Evolutionary conservation across 257 asterid species (phyloP).

Genomic region (Scutellaria barbata): DNA sequence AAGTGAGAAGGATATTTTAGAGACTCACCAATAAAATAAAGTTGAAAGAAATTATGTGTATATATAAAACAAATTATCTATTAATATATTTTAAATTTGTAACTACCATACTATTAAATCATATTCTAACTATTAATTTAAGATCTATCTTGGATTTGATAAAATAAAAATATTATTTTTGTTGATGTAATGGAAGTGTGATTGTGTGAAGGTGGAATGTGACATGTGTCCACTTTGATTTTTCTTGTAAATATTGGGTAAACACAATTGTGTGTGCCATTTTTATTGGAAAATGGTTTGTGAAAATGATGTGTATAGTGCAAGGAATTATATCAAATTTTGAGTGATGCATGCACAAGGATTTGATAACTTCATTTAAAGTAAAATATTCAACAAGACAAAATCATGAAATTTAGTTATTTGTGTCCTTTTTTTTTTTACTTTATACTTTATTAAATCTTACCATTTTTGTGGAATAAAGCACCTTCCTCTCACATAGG

Average conservation of each 20-base stretch:
- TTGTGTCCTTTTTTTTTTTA: neutral
- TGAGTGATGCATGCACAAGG: constrained; percentile 37
- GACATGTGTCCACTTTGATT: constrained; percentile 42
- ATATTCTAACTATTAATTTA: neutral
- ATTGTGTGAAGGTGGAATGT: constrained; percentile 40
- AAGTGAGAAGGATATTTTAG: too few species aligned
- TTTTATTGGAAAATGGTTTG: constrained; percentile 39
- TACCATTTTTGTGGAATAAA: neutral
- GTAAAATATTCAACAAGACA: too few species aligned
- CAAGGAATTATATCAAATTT: constrained; percentile 2
- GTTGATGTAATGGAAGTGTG: constrained; percentile 48
- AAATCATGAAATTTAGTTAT: too few species aligned
- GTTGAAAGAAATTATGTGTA: too few species aligned
- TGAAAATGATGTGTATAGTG: constrained; percentile 48
- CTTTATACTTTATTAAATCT: neutral
- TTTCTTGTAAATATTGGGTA: neutral
- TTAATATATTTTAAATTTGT: too few species aligned
- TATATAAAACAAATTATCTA: too few species aligned
- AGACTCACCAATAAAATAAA: too few species aligned
- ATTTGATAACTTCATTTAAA: neutral
- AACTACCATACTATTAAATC: too few species aligned
- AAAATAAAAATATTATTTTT: neutral
- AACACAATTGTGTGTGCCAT: constrained; percentile 38
- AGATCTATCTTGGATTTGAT: neutral
- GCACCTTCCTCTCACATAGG: too few species aligned